Evolutionary conservation across 176 grass and related monocot genomes (phyloP), one percentile per base, ranked within the genome.

Genomic region (Eremochloa ophiuroides): DNA sequence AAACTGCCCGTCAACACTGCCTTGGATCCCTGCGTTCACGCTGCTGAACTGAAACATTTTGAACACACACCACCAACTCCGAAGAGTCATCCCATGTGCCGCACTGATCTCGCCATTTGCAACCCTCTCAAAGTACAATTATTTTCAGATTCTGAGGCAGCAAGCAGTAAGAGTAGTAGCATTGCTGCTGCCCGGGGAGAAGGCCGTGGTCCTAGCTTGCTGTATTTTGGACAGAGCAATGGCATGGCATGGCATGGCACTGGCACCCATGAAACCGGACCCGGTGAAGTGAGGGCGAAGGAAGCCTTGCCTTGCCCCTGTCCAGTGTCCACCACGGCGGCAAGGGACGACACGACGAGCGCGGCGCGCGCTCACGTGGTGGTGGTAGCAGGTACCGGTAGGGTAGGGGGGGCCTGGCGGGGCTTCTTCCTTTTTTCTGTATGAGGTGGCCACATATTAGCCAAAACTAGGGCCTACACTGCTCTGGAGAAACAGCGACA

Each of bases 381-480:
- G 11, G 66, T 72, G 29, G 34, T 0, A 7, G 37, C 37, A 4
- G 37, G 37, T 38, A 38, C 59, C 37, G 65, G 20, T 29, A 35
- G 1, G 34, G 34, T 3, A 35, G 20, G 10, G 3, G 5, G 20
- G 33, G 48, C 3, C 30, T 20, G 33, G 64, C 64, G n/a, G 67
- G 70, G 48, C 8, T 13, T 66, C 11, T 8, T 53, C 59, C 37
- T 46, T 50, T 47, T 38, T 59, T 46, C 44, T 66, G 15, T 23
- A 65, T 51, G 69, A 35, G 59, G 55, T 56, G 59, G n/a, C 35
- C 86, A 28, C n/a, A n/a, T 77, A 33, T 75, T 76, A 35, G 65
- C 79, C 80, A 7, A 83, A 78, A 66, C 74, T 1, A 73, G 80
- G 66, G 20, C 80, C 85, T 71, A 82, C 79, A 41, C 65, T 30